Base-by-base conservation (phyloP, 352 stramenopile species). In the Blastocystis sp. region DNA sequence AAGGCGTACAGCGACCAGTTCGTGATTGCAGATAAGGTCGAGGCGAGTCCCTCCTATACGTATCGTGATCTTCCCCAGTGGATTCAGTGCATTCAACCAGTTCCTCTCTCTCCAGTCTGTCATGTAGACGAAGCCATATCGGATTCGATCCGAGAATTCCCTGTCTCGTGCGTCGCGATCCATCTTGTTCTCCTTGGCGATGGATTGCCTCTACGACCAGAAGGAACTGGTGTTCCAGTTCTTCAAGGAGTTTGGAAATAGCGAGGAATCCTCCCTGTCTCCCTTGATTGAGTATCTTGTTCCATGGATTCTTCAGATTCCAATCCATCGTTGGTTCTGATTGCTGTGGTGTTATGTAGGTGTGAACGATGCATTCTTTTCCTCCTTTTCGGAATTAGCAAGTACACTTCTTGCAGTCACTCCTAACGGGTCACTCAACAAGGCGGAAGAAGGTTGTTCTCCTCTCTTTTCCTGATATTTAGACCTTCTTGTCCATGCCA, bases 21-120 rank as follows among this genome's bases (percentile, higher is more conserved):
- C 69, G 49, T 46, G n/a, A 11, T 57, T 4, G 1, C 42, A 11
- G n/a, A 14, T 16, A 32, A 42, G 40, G 6, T n/a, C 14, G 27
- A 59, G 32, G n/a, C 44, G 11, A 16, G 9, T 2, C 16, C 32
- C 16, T 18, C 27, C 34, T 64, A 63, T 42, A 49, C 42, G 21
- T 64, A 81, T 51, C 44, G 29, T 9, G 11, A 46, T n/a, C 24
- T 81, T 7, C 44, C 44, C 21, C 32, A 63, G 4, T 81, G 69
- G 69, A 21, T 81, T 24, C 69, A 81, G 69, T 81, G 69, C 36
- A 64, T 81, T 65, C 69, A 81, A 44, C 46, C 34, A 3, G 67
- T 78, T 46, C 9, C 32, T 9, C 21, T 29, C 18, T 0, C 8
- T 32, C 32, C 46, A 36, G 21, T n/a, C 6, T 36, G 44, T n/a